phyloP scores from a whole-genome alignment of 306 rosid genomes.

The Senna tora region DNA sequence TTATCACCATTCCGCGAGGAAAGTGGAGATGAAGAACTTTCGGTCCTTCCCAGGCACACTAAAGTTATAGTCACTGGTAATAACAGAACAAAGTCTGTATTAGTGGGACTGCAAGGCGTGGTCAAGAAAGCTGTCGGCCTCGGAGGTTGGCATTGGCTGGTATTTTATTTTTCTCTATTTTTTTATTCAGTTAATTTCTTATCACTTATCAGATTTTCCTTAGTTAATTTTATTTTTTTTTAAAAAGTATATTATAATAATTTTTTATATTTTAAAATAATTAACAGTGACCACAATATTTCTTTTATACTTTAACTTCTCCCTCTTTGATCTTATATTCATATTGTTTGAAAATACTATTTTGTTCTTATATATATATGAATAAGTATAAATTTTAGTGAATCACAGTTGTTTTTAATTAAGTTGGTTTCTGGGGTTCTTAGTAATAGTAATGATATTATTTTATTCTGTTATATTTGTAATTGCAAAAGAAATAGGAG shows the following conservation, averaged over 20 bases:
- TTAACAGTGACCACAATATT: too few relatives aligned
- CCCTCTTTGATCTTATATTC: too few relatives aligned
- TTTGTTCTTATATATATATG: too few relatives aligned
- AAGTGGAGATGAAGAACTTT: constrained; percentile 72
- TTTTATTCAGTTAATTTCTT: neutral
- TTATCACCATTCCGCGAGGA: constrained; percentile 62
- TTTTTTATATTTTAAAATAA: neutral
- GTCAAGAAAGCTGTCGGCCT: constrained; percentile 83
- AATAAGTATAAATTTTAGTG: too few relatives aligned
- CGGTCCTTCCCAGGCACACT: constrained; percentile 78
- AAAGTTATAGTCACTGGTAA: constrained; percentile 79
- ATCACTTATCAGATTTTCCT: neutral
- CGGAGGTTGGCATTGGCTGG: constrained; percentile 92
- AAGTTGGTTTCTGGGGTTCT: neutral
- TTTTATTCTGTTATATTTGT: neutral
- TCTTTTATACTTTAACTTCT: too few relatives aligned
- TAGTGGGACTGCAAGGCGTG: constrained; percentile 80
- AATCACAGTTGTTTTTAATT: too few relatives aligned
- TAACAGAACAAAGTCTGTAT: constrained; percentile 71
- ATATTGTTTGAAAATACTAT: neutral
- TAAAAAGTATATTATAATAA: neutral
- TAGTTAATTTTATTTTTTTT: too few relatives aligned
- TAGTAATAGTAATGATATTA: neutral
- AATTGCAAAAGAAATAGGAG: neutral
- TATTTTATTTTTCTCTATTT: constrained; percentile 24